These are phyloP conservation scores for Babesia ovata DNA, from an alignment of 169 alveolate species.

Conservation along the genomic window DNA sequence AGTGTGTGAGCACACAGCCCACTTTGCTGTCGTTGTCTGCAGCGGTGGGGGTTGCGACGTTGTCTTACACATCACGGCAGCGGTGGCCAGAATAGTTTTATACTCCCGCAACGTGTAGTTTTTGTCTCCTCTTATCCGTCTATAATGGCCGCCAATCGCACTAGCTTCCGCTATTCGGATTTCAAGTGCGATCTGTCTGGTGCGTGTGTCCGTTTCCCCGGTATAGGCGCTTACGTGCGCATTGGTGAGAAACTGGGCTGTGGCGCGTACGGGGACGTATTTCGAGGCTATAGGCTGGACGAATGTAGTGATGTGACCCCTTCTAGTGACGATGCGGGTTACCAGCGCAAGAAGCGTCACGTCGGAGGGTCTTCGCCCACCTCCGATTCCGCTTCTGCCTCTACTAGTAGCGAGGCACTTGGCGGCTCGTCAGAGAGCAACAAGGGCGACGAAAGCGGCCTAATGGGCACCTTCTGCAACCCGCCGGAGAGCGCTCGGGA, in stretches of 20 bases:
- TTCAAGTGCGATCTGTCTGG: constrained; percentile 68
- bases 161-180: constrained; percentile 44
- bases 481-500: neutral
- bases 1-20: constrained; percentile 10
- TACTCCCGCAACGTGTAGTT: neutral
- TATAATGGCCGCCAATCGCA: constrained; percentile 29
- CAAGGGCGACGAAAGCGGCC: constrained; percentile 48
- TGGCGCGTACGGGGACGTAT: constrained; percentile 92
- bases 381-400: constrained; percentile 27
- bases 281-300: constrained; percentile 71
- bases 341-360: constrained; percentile 24
- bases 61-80: constrained; percentile 13
- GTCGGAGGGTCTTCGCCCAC: constrained; percentile 1
- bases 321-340: constrained; percentile 10
- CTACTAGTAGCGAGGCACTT: constrained; percentile 19
- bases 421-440: constrained; percentile 28
- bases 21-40: neutral
- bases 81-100: neutral
- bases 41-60: constrained; percentile 23
- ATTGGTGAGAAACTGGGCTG: constrained; percentile 85
- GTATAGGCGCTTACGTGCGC: constrained; percentile 36
- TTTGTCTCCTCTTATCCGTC: neutral
- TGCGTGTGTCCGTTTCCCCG: constrained; percentile 45
- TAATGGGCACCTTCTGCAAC: constrained; percentile 20
- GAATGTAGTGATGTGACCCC: constrained; percentile 13